Percentiles rank a stretch among this genome's conserved stretches.
Conservation (phyloP, 495 filamentous ascomycete species). For the Penicilliopsis zonata region DNA sequence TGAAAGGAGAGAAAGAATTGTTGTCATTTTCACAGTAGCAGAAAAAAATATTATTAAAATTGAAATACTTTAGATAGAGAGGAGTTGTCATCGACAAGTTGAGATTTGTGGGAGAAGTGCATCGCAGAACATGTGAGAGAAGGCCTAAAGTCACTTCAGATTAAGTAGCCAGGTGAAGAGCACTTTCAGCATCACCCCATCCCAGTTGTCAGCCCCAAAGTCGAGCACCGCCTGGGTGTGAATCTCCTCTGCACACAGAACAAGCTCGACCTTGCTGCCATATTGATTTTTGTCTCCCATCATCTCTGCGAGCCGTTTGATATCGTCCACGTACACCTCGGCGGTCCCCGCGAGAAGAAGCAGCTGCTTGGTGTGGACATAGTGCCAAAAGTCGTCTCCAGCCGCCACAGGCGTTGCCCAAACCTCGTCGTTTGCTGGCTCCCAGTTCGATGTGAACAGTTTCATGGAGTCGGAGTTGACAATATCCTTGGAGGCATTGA, state of each 20-base stretch:
- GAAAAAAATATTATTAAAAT: too few species aligned
- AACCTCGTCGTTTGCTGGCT: background rate
- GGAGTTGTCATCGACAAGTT: too few species aligned
- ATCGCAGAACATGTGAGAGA: too few species aligned
- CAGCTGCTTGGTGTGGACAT: constrained; percentile 18
- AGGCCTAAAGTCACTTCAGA: too few species aligned
- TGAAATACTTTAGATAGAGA: too few species aligned
- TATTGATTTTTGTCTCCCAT: background rate
- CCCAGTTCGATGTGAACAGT: background rate
- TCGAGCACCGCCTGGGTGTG: constrained; percentile 1
- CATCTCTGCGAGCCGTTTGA: constrained; percentile 19
- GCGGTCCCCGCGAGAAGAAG: constrained; percentile 30
- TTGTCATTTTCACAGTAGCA: too few species aligned
- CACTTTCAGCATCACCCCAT: background rate
- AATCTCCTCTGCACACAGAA: constrained; percentile 1
- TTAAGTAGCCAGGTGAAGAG: background rate
- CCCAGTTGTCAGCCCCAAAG: background rate
- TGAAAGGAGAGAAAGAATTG: too few species aligned
- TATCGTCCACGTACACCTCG: constrained; percentile 37
- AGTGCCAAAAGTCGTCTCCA: constrained; percentile 6
- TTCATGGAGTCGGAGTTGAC: constrained; percentile 23
- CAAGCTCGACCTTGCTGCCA: background rate
- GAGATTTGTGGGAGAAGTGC: too few species aligned
- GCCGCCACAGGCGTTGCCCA: background rate
- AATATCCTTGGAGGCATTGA: constrained; percentile 12